Evolutionary conservation across 768 basidiomycete species (phyloP).

Genomic region (Pluteus cervinus): DNA sequence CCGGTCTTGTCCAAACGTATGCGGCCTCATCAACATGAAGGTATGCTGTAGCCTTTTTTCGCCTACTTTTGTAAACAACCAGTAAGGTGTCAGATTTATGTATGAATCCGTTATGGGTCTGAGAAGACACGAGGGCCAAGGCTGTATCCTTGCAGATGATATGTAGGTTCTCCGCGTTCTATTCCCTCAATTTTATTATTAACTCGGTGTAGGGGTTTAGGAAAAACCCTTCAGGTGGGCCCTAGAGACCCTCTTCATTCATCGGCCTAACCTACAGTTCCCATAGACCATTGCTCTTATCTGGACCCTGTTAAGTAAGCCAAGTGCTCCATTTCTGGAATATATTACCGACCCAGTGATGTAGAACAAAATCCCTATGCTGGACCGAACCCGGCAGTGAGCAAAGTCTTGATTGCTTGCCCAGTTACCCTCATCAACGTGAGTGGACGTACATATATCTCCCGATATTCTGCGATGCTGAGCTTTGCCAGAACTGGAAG

Average conservation of each 20-base stretch:
- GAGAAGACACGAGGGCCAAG: conserved; percentile 84
- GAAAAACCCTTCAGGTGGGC: conserved; percentile 83
- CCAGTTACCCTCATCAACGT: conserved; percentile 88
- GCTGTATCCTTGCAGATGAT: conserved; percentile 96
- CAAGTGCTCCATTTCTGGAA: not conserved
- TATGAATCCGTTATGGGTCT: conserved; percentile 97
- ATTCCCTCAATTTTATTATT: conserved; percentile 7
- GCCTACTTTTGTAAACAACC: conserved; percentile 5
- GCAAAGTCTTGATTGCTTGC: conserved; percentile 89
- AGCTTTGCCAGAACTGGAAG: conserved; percentile 75
- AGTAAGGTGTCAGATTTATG: conserved; percentile 74
- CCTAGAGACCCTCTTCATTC: not conserved
- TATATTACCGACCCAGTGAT: not conserved
- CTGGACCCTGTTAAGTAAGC: conserved; percentile 86
- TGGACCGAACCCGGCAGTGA: conserved; percentile 45
- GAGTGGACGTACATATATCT: conserved; percentile 14
- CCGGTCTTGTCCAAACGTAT: conserved; percentile 73
- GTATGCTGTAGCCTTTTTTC: conserved; percentile 23
- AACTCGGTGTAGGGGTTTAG: conserved; percentile 65
- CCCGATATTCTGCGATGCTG: not conserved
- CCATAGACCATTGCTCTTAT: conserved; percentile 82
- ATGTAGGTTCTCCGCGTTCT: conserved; percentile 45
- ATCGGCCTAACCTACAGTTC: not conserved
- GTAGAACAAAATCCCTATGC: conserved; percentile 83
- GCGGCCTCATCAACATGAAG: conserved; percentile 88